These are phyloP conservation scores for Rhodamnia rubescens DNA, from an alignment of 345 rosid genomes.

Conservation along the genomic window DNA sequence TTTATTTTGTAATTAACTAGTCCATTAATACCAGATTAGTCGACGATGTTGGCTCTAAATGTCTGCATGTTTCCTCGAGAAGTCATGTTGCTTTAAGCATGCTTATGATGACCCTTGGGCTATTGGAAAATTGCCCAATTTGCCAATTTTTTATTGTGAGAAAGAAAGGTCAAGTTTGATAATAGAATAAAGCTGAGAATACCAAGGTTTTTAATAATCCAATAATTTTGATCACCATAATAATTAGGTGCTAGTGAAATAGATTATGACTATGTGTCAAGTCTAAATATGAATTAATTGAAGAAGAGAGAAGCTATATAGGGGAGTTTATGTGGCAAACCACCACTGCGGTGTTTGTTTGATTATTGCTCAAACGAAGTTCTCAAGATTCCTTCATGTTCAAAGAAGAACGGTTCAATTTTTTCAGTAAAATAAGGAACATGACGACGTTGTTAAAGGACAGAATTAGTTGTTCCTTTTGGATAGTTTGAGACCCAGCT, in stretches of 20 bases:
- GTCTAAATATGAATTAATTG: background rate
- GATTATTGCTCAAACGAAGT: background rate
- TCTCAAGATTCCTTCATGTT: background rate
- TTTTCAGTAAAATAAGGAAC: background rate
- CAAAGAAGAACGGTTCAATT: background rate
- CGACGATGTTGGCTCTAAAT: background rate
- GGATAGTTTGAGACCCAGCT: background rate
- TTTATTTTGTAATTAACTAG: background rate
- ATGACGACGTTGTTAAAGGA: background rate
- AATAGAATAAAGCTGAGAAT: background rate
- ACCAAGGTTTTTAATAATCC: background rate
- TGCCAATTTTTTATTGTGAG: background rate
- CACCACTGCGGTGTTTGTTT: background rate
- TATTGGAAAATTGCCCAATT: background rate
- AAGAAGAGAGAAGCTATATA: fast-evolving
- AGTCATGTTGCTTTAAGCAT: background rate
- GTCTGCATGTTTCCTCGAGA: background rate
- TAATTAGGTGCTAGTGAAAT: background rate
- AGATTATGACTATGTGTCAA: background rate
- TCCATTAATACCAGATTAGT: background rate
- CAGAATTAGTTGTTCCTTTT: background rate
- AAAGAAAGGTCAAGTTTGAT: too few relatives aligned
- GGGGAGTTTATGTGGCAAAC: background rate
- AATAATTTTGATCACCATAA: background rate
- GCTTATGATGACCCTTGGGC: background rate